Conservation (phyloP, 2,329 filamentous ascomycete genomes). For the Aphanoascus verrucosus region DNA sequence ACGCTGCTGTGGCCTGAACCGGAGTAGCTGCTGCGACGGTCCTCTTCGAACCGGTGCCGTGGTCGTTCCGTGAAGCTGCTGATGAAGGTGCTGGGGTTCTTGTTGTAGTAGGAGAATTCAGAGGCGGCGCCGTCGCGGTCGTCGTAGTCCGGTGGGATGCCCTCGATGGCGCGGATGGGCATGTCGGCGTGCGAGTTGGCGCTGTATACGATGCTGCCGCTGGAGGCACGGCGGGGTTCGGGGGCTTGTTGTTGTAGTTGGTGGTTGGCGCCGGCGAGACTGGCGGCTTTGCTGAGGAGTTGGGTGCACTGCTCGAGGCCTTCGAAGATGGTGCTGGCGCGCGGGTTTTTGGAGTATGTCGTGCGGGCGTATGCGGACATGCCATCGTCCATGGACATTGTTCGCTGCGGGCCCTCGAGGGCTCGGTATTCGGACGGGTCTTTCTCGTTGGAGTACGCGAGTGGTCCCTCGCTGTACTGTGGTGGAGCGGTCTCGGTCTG, state of each 20-base stretch:
- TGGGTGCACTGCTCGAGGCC: constrained; percentile 24
- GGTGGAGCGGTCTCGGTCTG: constrained; percentile 18
- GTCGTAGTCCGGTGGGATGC: constrained; percentile 23
- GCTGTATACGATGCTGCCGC: constrained; percentile 28
- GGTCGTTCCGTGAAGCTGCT: constrained; percentile 29
- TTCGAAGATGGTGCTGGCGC: constrained; percentile 34
- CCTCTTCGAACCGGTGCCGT: constrained; percentile 21
- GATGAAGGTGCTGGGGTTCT: constrained; percentile 32
- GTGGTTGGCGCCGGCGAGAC: constrained; percentile 10
- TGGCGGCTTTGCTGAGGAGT: constrained; percentile 13
- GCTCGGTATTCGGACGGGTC: constrained; percentile 23
- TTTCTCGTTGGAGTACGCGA: constrained; percentile 12
- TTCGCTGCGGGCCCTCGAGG: constrained; percentile 25
- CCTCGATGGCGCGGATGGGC: constrained; percentile 34
- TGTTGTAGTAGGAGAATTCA: constrained; percentile 12
- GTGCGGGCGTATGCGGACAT: constrained; percentile 26
- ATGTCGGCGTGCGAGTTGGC: constrained; percentile 23
- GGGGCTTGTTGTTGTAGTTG: neutral
- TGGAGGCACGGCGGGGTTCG: constrained; percentile 26
- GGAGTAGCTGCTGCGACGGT: constrained; percentile 19
- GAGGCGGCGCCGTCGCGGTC: constrained; percentile 19
- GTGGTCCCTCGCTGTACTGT: constrained; percentile 19
- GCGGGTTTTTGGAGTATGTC: constrained; percentile 31
- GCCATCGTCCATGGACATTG: constrained; percentile 22
- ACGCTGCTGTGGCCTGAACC: constrained; percentile 16